Evolutionary conservation across 208 protist species (phyloP), one percentile per base, ranked within the genome.

Genomic region (Herpetomonas tarakana): DNA sequence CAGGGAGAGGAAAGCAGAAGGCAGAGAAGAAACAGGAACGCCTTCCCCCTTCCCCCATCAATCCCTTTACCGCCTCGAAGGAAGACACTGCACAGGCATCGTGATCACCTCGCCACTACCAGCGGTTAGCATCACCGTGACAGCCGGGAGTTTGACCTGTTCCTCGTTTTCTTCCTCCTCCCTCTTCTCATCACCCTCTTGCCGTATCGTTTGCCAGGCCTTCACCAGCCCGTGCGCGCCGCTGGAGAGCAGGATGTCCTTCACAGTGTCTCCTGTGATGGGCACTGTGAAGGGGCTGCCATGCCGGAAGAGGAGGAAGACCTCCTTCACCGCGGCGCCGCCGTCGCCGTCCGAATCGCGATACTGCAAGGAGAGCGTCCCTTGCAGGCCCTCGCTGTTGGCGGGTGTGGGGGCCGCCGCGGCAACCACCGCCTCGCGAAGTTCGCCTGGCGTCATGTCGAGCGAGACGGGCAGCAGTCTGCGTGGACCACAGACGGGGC

Each of bases 401-500:
- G n/a, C n/a, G n/a, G n/a, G n/a, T n/a, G n/a, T n/a, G n/a, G n/a
- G 2, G 18, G 24, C 47, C 14, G 25, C 24, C 18, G 53, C 38
- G 11, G 41, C 31, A 2, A 75, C 51, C 0, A 85, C 25, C 0
- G 54, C 68, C 7, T 31, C 35, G 18, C 61, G 35, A 29, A 79
- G 68, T 21, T 58, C 55, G 18, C 14, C 54, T 57, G 14, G 31
- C 9, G 62, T 59, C 57, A 76, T 71, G 16, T 41, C 41, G 14
- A 57, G 30, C 1, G 35, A 27, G 11, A 86, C 53, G 7, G 50
- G 44, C 21, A 86, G 46, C 3, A 88, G 58, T 16, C 76, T 78
- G 0, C 68, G 64, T 26, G 85, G 85, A 11, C 73, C 79, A 51
- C 85, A 92, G 16, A 92, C 81, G 38, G 76, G 66, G 47, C 86